phyloP scores from a whole-genome alignment of 768 basidiomycete genomes.

The Peribolospora baueri region DNA sequence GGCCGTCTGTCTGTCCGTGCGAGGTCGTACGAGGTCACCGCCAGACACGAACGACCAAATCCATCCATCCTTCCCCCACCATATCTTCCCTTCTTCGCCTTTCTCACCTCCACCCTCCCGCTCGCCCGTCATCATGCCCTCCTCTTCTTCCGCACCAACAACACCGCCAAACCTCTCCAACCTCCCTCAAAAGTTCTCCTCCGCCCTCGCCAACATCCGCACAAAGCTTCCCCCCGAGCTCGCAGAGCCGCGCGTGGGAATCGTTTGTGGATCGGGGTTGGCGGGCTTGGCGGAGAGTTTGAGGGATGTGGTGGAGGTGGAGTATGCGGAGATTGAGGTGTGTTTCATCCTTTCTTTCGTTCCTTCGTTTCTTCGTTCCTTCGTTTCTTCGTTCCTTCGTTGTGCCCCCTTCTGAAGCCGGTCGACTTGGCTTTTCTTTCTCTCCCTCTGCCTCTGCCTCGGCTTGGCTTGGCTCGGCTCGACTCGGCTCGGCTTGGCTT shows the following conservation, averaged over 20 bases:
- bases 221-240: constrained; percentile 18
- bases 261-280: constrained; percentile 69
- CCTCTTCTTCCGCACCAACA: too few relatives aligned
- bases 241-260: constrained; percentile 41
- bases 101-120: too few relatives aligned
- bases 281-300: constrained; percentile 39
- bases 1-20: too few relatives aligned
- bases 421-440: too few relatives aligned
- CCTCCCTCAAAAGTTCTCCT: not conserved
- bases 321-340: constrained; percentile 49
- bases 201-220: constrained; percentile 4
- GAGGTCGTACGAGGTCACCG: too few relatives aligned
- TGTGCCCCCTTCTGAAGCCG: not conserved
- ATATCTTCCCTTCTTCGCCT: too few relatives aligned
- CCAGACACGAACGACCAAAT: too few relatives aligned
- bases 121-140: too few relatives aligned
- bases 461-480: not conserved
- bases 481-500: not conserved
- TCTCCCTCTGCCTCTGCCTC: too few relatives aligned
- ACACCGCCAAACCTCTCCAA: not conserved
- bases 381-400: not conserved
- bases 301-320: constrained; percentile 21
- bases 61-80: too few relatives aligned
- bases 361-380: not conserved
- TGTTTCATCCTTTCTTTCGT: constrained; percentile 14